These are phyloP conservation scores for Naganishia sp. DNA, from an alignment of 1,284 basidiomycete genomes.

Conservation along the genomic window DNA sequence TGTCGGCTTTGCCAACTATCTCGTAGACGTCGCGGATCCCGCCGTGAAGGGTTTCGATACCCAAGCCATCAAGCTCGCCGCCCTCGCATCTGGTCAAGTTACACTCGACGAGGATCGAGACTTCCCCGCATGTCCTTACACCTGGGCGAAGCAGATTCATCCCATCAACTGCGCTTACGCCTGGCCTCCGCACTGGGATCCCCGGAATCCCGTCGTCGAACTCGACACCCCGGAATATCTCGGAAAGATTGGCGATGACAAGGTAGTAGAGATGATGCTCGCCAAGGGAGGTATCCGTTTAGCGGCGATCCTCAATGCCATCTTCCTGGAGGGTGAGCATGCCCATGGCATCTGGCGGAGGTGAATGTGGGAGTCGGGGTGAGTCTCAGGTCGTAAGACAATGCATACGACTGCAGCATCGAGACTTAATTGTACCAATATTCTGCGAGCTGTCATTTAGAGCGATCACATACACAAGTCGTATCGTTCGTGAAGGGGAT, in stretches of 20 bases:
- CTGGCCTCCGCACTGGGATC: slow-evolving; percentile 62
- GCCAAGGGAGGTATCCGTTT: slow-evolving; percentile 78
- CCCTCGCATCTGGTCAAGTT: neutral
- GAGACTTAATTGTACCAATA: too few species aligned
- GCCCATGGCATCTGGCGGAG: slow-evolving; percentile 7
- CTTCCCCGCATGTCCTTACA: slow-evolving; percentile 71
- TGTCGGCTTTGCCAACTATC: neutral
- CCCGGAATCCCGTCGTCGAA: slow-evolving; percentile 61
- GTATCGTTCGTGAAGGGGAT: too few species aligned
- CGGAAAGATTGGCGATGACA: slow-evolving; percentile 65
- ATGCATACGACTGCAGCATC: neutral
- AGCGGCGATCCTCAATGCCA: slow-evolving; percentile 73
- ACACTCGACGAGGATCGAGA: neutral
- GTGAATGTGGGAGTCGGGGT: neutral
- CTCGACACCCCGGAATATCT: slow-evolving; percentile 83
- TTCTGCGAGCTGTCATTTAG: too few species aligned
- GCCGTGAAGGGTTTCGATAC: slow-evolving; percentile 8
- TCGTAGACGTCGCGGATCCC: neutral
- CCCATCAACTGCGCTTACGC: slow-evolving; percentile 74
- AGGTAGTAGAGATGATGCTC: slow-evolving; percentile 76
- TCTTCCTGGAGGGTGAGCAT: slow-evolving; percentile 59
- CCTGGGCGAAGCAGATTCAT: slow-evolving; percentile 65
- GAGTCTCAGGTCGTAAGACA: too few species aligned
- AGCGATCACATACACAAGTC: too few species aligned
- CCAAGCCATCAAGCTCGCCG: slow-evolving; percentile 5